Evolutionary conservation across 768 basidiomycete species (phyloP).

Genomic region (Paxillus ammoniavirescens): DNA sequence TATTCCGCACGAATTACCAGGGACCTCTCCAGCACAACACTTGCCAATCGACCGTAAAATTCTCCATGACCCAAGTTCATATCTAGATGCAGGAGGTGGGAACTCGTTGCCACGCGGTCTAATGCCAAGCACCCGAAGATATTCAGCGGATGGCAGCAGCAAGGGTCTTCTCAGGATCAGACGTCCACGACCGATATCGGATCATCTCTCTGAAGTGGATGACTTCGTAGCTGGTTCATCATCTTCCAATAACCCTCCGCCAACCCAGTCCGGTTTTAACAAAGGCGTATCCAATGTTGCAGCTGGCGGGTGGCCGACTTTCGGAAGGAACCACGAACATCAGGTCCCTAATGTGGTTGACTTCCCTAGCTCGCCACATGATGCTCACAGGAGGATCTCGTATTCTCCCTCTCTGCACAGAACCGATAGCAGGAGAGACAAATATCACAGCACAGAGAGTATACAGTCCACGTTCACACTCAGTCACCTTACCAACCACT

Average conservation of each 20-base stretch:
- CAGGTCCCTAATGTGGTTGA: conserved; percentile 12
- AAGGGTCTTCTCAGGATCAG: conserved; percentile 4
- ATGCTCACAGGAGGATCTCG: conserved; percentile 12
- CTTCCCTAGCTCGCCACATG: conserved; percentile 12
- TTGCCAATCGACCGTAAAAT: conserved; percentile 26
- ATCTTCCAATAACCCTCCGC: conserved; percentile 10
- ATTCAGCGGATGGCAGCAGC: conserved; percentile 7
- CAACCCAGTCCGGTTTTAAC: conserved; percentile 11
- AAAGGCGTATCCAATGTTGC: conserved; percentile 19
- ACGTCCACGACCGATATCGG: neutral
- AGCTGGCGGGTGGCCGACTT: conserved; percentile 33
- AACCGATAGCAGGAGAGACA: conserved; percentile 1
- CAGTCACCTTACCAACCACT: conserved; percentile 17
- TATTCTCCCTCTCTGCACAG: conserved; percentile 20
- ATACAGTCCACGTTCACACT: conserved; percentile 16
- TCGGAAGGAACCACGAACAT: conserved; percentile 28
- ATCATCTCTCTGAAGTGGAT: neutral
- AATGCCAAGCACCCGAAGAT: conserved; percentile 28
- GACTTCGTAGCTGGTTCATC: conserved; percentile 1
- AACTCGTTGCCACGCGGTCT: conserved; percentile 19
- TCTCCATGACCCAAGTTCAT: conserved; percentile 30
- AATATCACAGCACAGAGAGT: conserved; percentile 18
- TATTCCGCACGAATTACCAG: neutral
- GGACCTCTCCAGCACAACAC: neutral
- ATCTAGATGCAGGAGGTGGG: conserved; percentile 17